Percentiles rank a stretch among this genome's conserved stretches.
Conservation (phyloP, 176 grass and related monocot genomes). For the maize (Zea mays) region Zm-B73-REFERENCE-NAM-5.0 NC_050097.1:36157001-36157500, state of each 20-base stretch:
- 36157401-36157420: too few species aligned
- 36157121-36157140: constrained; percentile 9
- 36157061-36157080: constrained; percentile 17
- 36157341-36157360: too few species aligned
- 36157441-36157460: too few species aligned
- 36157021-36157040: constrained; percentile 43
- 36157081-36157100: constrained; percentile 30
- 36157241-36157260: background rate
- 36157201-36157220: constrained; percentile 5
- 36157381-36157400: too few species aligned
- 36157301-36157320: too few species aligned
- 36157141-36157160: constrained; percentile 23
- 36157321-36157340: too few species aligned
- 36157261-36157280: too few species aligned
- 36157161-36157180: background rate
- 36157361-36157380: too few species aligned
- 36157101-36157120: constrained; percentile 28
- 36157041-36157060: background rate
- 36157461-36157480: background rate
- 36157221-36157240: background rate
- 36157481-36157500: background rate
- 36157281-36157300: too few species aligned
- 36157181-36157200: background rate
- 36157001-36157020: constrained; percentile 36
- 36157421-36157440: too few species aligned